phyloP scores from a whole-genome alignment of 805 yeast genomes.

The Pichia thaimueangensis region DNA sequence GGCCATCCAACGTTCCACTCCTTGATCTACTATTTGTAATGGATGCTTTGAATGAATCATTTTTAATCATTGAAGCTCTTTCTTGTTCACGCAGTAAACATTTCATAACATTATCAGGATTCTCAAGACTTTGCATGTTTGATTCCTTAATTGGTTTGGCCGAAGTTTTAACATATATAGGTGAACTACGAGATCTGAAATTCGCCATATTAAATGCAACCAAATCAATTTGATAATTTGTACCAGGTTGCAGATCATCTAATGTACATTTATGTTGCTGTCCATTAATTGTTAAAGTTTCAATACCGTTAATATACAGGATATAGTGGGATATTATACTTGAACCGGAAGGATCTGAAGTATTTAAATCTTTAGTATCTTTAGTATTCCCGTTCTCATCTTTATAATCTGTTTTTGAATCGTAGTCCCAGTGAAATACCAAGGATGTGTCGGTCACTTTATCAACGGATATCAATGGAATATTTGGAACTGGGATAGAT shows the following conservation, averaged over 20 bases:
- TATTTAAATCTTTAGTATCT: not conserved
- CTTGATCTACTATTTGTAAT: slow-evolving; percentile 25
- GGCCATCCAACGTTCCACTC: slow-evolving; percentile 31
- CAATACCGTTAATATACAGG: slow-evolving; percentile 35
- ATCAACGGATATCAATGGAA: slow-evolving; percentile 51
- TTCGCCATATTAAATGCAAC: slow-evolving; percentile 35
- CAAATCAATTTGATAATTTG: slow-evolving; percentile 38
- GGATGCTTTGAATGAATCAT: slow-evolving; percentile 23
- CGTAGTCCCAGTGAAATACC: slow-evolving; percentile 49
- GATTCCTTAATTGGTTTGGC: slow-evolving; percentile 15
- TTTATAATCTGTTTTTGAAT: not conserved
- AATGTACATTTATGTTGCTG: slow-evolving; percentile 32
- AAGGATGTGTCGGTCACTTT: slow-evolving; percentile 40
- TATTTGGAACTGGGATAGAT: slow-evolving; percentile 48
- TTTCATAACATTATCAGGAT: slow-evolving; percentile 34
- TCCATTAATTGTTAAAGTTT: slow-evolving; percentile 31
- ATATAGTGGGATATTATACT: slow-evolving; percentile 30
- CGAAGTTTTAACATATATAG: slow-evolving; percentile 36
- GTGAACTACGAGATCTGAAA: slow-evolving; percentile 36
- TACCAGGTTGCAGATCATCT: slow-evolving; percentile 28
- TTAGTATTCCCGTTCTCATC: not conserved
- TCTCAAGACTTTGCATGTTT: slow-evolving; percentile 26
- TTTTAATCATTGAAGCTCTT: slow-evolving; percentile 26
- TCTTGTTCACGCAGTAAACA: slow-evolving; percentile 31
- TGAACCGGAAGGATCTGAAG: slow-evolving; percentile 15